Conservation (phyloP, 495 filamentous ascomycete species). For the Trichoderma erinaceum region DNA sequence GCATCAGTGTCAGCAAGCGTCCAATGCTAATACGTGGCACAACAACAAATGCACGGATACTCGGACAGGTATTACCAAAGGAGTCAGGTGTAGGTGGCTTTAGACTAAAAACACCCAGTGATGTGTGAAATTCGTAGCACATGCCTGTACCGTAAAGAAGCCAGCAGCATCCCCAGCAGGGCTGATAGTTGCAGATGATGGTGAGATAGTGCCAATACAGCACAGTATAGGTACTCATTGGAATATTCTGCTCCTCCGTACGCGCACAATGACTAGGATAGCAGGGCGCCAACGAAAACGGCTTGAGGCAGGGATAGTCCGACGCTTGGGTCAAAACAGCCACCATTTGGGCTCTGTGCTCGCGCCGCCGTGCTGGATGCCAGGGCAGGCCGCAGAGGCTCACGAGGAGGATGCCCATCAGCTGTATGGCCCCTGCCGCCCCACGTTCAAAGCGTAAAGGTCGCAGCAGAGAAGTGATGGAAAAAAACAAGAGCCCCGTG, state of each 20-base stretch:
- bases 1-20: background rate
- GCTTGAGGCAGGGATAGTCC: background rate
- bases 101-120: too few species aligned
- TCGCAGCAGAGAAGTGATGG: background rate
- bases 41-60: too few species aligned
- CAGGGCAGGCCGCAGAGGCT: background rate
- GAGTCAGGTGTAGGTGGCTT: too few species aligned
- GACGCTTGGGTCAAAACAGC: slow-evolving; percentile 8
- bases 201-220: too few species aligned
- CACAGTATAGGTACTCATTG: too few species aligned
- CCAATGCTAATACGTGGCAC: background rate
- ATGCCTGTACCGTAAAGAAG: background rate
- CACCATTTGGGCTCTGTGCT: slow-evolving; percentile 5
- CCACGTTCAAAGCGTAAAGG: background rate
- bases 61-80: too few species aligned
- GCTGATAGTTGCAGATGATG: too few species aligned
- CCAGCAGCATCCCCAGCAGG: too few species aligned
- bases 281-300: slow-evolving; percentile 5
- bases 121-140: background rate
- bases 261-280: background rate
- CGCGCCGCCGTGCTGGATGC: slow-evolving; percentile 3
- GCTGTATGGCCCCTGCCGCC: background rate
- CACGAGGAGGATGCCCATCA: slow-evolving; percentile 9
- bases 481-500: background rate
- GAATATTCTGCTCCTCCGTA: background rate